phyloP scores from a whole-genome alignment of 177 flowering plant species.

The Vitis hybrid region DNA sequence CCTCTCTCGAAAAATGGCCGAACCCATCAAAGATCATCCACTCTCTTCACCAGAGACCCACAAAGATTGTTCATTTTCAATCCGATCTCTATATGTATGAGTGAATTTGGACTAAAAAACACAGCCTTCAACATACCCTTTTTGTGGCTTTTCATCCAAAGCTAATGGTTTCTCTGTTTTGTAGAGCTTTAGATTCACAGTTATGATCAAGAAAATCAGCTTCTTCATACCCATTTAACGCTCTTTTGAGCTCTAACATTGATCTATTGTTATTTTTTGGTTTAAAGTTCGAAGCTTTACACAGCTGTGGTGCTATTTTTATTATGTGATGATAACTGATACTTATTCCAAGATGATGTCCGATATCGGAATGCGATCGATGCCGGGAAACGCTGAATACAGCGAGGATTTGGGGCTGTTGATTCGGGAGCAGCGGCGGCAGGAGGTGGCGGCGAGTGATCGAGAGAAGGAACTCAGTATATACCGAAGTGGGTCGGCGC shows the following conservation, averaged over 20 bases:
- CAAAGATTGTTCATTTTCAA: slow-evolving; percentile 4
- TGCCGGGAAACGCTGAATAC: slow-evolving; percentile 40
- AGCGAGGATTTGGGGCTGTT: slow-evolving; percentile 47
- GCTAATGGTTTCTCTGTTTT: not conserved
- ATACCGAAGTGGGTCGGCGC: slow-evolving; percentile 84
- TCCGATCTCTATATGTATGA: slow-evolving; percentile 9
- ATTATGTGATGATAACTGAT: slow-evolving; percentile 39
- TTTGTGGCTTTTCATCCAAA: no score
- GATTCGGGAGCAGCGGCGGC: slow-evolving; percentile 50
- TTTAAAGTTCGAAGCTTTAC: slow-evolving; percentile 19
- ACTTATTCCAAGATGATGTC: slow-evolving; percentile 49
- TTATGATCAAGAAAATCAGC: not conserved
- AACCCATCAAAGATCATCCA: slow-evolving; percentile 9
- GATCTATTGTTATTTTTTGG: not conserved
- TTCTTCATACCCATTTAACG: not conserved
- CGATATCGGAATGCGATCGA: slow-evolving; percentile 58
- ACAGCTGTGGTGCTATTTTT: not conserved
- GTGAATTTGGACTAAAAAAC: not conserved
- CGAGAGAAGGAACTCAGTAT: slow-evolving; percentile 61
- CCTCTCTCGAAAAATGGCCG: slow-evolving; percentile 10
- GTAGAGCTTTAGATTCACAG: slow-evolving; percentile 6
- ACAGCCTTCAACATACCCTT: no score
- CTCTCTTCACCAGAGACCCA: not conserved
- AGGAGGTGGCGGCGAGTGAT: slow-evolving; percentile 38
- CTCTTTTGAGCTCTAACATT: not conserved